Conservation (phyloP, 73 alveolate species). For the Effrenium voratum region DNA sequence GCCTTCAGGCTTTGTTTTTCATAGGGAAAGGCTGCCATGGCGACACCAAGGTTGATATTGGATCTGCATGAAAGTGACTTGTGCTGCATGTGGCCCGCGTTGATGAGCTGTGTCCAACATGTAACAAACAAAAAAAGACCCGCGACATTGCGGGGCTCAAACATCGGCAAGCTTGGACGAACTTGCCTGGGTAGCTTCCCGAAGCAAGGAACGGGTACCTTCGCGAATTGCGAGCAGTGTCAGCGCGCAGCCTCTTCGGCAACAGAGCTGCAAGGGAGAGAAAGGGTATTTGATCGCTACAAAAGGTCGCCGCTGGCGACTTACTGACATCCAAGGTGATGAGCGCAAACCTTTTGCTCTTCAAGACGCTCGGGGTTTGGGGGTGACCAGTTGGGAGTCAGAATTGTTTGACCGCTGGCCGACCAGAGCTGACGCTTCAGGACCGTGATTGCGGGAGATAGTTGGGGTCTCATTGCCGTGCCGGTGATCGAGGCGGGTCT, state of each 20-base stretch:
- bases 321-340: background rate
- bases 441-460: constrained; percentile 57
- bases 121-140: background rate
- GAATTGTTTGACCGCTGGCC: background rate
- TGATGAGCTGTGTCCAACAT: background rate
- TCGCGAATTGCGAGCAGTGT: background rate
- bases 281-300: background rate
- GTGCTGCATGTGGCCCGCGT: background rate
- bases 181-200: background rate
- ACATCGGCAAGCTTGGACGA: background rate
- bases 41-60: constrained; percentile 17
- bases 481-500: constrained; percentile 27
- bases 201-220: background rate
- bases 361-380: background rate
- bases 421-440: background rate
- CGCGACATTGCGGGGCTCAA: background rate
- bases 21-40: background rate
- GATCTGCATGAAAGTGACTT: constrained; percentile 25
- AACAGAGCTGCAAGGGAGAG: background rate
- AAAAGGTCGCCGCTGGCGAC: background rate
- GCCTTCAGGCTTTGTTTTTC: background rate
- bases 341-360: constrained; percentile 45
- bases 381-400: background rate
- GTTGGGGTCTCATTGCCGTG: constrained; percentile 45
- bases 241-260: background rate